A percentile compares a stretch with the other conserved stretches of the same genome.
Evolutionary conservation across 2,329 filamentous ascomycete species (phyloP).

Genomic region (Sclerotinia borealis): DNA sequence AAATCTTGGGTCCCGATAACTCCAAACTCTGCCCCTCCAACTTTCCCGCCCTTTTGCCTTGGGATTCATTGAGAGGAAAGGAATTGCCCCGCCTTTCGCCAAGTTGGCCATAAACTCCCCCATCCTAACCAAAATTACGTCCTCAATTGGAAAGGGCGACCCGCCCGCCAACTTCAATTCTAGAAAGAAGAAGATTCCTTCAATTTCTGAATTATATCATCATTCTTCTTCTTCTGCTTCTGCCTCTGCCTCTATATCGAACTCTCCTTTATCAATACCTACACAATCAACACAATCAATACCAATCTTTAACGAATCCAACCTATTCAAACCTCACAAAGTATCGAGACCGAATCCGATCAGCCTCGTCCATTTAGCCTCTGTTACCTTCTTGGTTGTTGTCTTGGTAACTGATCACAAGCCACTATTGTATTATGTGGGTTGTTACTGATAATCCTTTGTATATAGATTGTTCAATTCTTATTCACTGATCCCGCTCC

Average conservation of each 20-base stretch:
- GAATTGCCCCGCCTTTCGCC: conserved; percentile 8
- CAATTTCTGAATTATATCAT: not conserved
- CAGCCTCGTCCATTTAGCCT: conserved; percentile 31
- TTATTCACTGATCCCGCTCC: conserved; percentile 36
- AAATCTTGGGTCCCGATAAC: not conserved
- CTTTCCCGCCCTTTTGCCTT: not conserved
- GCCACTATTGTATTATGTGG: not conserved
- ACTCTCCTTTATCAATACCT: not conserved
- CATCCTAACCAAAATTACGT: conserved; percentile 14
- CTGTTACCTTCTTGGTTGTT: conserved; percentile 28
- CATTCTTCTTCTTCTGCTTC: conserved; percentile 8
- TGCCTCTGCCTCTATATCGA: not conserved
- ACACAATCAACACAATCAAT: not conserved
- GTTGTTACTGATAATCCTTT: conserved; percentile 8
- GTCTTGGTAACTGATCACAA: conserved; percentile 26
- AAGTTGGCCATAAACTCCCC: conserved; percentile 11
- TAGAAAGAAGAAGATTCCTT: not conserved
- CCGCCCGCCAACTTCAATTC: conserved; percentile 7
- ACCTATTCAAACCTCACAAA: conserved; percentile 17
- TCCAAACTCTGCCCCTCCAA: conserved; percentile 6
- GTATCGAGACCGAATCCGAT: conserved; percentile 25
- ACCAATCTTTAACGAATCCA: not conserved
- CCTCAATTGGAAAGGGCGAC: conserved; percentile 14
- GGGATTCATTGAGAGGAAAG: not conserved
- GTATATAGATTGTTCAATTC: conserved; percentile 44